Conservation (phyloP, 176 grass and related monocot species). For the Zoysia pacifica region DNA sequence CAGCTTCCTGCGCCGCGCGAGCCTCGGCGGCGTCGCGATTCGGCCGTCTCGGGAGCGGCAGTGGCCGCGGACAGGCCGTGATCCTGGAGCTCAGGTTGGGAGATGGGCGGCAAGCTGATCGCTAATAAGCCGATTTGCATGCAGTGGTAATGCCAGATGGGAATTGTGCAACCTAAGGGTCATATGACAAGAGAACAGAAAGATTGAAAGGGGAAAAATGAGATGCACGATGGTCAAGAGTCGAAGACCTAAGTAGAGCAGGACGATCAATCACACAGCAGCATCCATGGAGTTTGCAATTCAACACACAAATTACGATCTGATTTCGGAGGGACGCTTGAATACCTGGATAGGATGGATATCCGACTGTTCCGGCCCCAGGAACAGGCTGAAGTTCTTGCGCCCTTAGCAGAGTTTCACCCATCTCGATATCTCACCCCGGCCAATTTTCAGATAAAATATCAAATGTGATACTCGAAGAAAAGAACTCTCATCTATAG, state of each 20-base stretch:
- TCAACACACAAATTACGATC: background rate
- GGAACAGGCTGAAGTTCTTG: background rate
- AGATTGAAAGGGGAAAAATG: background rate
- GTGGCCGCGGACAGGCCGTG: too few relatives aligned
- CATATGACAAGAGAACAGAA: background rate
- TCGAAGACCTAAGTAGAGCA: background rate
- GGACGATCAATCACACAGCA: background rate
- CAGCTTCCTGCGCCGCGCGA: too few relatives aligned
- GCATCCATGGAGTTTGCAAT: background rate
- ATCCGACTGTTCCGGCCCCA: background rate
- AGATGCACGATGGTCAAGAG: background rate
- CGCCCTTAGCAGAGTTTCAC: background rate
- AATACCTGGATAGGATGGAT: slow-evolving; percentile 34
- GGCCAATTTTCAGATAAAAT: slow-evolving; percentile 1
- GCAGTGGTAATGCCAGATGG: background rate
- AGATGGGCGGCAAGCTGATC: background rate
- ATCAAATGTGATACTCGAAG: background rate
- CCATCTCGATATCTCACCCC: background rate
- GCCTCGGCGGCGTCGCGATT: too few relatives aligned
- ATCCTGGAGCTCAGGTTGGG: background rate
- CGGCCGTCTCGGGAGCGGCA: too few relatives aligned
- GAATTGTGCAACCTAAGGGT: background rate
- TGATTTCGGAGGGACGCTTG: background rate
- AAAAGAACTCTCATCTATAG: background rate
- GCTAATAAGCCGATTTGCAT: too few relatives aligned